Conservation (phyloP, 2,329 filamentous ascomycete species). For the Claviceps monticola region DNA sequence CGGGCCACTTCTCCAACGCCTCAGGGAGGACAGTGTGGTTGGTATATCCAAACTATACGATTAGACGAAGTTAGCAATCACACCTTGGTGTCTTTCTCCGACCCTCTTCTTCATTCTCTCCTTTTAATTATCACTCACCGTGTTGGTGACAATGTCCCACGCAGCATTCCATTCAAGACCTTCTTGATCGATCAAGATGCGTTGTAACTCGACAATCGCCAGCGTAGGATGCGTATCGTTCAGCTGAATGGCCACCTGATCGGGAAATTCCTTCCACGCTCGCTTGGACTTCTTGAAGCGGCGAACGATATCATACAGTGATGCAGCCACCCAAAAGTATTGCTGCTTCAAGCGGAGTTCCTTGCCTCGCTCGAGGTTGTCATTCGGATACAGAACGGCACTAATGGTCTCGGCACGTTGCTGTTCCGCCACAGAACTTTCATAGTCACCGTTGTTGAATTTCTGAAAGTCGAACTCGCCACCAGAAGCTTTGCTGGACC, state of each 20-base stretch:
- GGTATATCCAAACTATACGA: constrained; percentile 72
- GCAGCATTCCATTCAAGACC: constrained; percentile 87
- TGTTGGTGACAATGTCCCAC: constrained; percentile 66
- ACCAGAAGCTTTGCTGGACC: constrained; percentile 93
- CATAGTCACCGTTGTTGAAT: constrained; percentile 96
- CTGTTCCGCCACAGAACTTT: constrained; percentile 94
- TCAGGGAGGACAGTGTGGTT: constrained; percentile 97
- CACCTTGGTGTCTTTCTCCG: background rate
- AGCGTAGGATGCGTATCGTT: constrained; percentile 97
- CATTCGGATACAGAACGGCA: constrained; percentile 91
- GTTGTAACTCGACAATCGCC: constrained; percentile 88
- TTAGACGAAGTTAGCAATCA: background rate
- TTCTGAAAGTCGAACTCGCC: constrained; percentile 99
- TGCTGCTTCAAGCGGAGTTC: constrained; percentile 97
- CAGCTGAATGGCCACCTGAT: constrained; percentile 91
- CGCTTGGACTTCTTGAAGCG: constrained; percentile 96
- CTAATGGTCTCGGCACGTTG: constrained; percentile 98
- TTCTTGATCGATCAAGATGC: constrained; percentile 80
- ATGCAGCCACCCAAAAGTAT: constrained; percentile 99
- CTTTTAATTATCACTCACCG: constrained; percentile 27
- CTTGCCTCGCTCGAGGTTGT: constrained; percentile 92
- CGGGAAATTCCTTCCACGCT: constrained; percentile 80
- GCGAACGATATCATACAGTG: constrained; percentile 87
- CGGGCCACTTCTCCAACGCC: constrained; percentile 96
- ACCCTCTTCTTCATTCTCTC: background rate